A percentile compares a stretch with the other conserved stretches of the same genome.
Conservation (phyloP, 371 early-diverging fungal genomes). For the Paraphysoderma sedebokerense region DNA sequence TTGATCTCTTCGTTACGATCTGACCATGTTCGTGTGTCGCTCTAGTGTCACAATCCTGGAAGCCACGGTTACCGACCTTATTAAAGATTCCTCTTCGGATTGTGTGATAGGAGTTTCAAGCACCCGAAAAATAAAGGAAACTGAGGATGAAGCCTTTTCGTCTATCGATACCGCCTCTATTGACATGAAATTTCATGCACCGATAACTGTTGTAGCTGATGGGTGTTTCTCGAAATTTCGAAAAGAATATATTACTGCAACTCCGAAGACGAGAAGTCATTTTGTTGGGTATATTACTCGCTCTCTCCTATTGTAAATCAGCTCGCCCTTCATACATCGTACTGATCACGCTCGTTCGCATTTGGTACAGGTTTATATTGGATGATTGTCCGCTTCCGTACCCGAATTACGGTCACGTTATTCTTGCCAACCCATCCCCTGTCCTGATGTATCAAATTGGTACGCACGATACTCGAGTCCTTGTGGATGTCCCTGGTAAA, state of each 20-base stretch:
- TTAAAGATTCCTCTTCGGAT: constrained; percentile 21
- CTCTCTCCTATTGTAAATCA: not conserved
- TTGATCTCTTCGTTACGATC: not conserved
- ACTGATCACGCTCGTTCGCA: not conserved
- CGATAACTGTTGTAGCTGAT: constrained; percentile 69
- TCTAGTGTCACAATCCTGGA: constrained; percentile 54
- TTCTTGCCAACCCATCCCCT: constrained; percentile 67
- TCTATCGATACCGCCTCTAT: not conserved
- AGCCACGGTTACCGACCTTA: constrained; percentile 41
- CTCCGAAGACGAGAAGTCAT: constrained; percentile 40
- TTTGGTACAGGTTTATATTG: constrained; percentile 25
- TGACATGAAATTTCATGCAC: constrained; percentile 24
- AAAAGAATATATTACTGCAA: constrained; percentile 35
- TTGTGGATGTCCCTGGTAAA: constrained; percentile 83
- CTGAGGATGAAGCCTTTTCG: not conserved
- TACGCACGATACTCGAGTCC: constrained; percentile 68
- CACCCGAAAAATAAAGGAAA: constrained; percentile 6
- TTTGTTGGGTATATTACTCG: constrained; percentile 51
- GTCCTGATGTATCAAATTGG: constrained; percentile 88
- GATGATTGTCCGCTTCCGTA: constrained; percentile 52
- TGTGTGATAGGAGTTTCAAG: constrained; percentile 33
- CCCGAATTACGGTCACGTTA: constrained; percentile 77
- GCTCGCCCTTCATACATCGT: not conserved
- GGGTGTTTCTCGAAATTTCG: constrained; percentile 91
- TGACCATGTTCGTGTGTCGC: not conserved